Conservation (phyloP, 23 red algal genomes). For the Gracilaria vermiculophylla region DNA sequence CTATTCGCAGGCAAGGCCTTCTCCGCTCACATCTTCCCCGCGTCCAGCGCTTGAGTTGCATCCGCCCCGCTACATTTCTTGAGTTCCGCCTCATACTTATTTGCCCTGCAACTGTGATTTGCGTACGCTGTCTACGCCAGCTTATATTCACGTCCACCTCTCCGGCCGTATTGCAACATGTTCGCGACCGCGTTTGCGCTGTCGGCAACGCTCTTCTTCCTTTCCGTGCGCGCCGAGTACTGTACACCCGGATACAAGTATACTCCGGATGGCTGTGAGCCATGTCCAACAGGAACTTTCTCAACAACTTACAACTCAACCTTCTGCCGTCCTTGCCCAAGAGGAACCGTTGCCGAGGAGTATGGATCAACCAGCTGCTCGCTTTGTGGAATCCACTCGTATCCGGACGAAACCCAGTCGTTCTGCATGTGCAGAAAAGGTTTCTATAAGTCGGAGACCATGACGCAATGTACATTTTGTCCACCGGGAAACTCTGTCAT, state of each 20-base stretch:
- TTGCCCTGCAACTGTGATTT: not conserved
- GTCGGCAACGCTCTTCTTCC: not conserved
- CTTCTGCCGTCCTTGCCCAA: not conserved
- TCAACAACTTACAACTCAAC: constrained; percentile 5
- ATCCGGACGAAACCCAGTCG: not conserved
- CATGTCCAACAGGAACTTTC: constrained; percentile 8
- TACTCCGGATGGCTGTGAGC: not conserved
- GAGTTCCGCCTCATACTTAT: too few species aligned
- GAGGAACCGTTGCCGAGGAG: not conserved
- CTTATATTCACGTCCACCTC: not conserved
- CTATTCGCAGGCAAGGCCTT: too few species aligned
- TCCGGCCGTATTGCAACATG: not conserved
- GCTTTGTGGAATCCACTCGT: not conserved
- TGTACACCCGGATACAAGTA: constrained; percentile 1
- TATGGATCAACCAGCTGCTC: not conserved
- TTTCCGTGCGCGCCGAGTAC: not conserved
- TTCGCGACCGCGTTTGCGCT: not conserved
- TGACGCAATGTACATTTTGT: not conserved
- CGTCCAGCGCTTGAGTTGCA: too few species aligned
- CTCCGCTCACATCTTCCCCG: too few species aligned
- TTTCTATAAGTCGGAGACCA: not conserved
- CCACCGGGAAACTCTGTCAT: constrained; percentile 7
- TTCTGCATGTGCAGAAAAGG: constrained; percentile 20
- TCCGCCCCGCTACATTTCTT: too few species aligned
- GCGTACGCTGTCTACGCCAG: not conserved